Evolutionary conservation across 495 filamentous ascomycete genomes (phyloP).

Genomic region (Pseudomonodictys pantanalensis): DNA sequence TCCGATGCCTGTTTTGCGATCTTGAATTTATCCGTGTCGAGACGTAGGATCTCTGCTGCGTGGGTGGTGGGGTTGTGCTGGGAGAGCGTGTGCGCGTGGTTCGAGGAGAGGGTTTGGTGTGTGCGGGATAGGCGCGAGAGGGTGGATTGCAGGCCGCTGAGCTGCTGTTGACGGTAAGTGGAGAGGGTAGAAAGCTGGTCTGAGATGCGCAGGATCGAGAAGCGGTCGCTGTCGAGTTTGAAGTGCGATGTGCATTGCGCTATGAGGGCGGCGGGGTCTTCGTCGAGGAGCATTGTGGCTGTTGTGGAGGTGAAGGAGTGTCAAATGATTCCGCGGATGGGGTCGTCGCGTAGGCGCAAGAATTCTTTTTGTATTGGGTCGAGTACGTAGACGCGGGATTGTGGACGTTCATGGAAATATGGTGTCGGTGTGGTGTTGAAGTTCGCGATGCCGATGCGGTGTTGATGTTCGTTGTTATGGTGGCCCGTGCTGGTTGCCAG

Average conservation of each 20-base stretch:
- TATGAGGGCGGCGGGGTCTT: conserved; percentile 87
- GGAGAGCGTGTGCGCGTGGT: conserved; percentile 67
- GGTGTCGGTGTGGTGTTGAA: too few species aligned
- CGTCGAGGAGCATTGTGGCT: conserved; percentile 88
- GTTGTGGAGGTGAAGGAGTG: neutral
- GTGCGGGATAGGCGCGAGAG: conserved; percentile 72
- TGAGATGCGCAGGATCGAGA: conserved; percentile 79
- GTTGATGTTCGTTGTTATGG: conserved; percentile 23
- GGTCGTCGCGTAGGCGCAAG: neutral
- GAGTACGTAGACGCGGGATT: neutral
- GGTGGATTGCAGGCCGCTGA: conserved; percentile 65
- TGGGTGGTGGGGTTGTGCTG: conserved; percentile 72
- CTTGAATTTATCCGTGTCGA: conserved; percentile 92
- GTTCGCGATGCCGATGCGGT: conserved; percentile 14
- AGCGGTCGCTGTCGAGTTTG: conserved; percentile 84
- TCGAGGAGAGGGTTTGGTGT: conserved; percentile 62
- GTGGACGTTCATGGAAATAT: neutral
- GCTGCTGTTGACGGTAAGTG: conserved; percentile 71
- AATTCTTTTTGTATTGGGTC: neutral
- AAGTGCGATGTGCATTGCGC: conserved; percentile 88
- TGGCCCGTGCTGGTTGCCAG: conserved; percentile 6
- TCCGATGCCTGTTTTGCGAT: conserved; percentile 84
- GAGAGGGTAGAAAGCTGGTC: conserved; percentile 76
- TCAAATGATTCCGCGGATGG: neutral
- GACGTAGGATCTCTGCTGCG: conserved; percentile 73